A percentile compares a stretch with the other conserved stretches of the same genome.
phyloP scores from a whole-genome alignment of 345 rosid species.

The Arabidopsis thaliana region TAIR10.1 NC_003070.9:19781001-19781500 shows the following conservation, averaged over 20 bases:
- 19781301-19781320: not conserved
- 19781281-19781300: not conserved
- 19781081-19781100: no score
- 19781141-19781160: no score
- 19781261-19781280: not conserved
- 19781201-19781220: not conserved
- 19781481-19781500: slow-evolving; percentile 24
- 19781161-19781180: no score
- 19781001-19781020: no score
- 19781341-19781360: not conserved
- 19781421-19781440: not conserved
- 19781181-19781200: not conserved
- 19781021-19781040: no score
- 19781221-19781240: not conserved
- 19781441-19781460: slow-evolving; percentile 37
- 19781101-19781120: no score
- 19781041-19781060: no score
- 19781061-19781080: no score
- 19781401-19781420: slow-evolving; percentile 18
- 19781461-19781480: slow-evolving; percentile 2
- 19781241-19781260: not conserved
- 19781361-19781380: slow-evolving; percentile 25
- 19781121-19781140: no score
- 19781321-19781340: slow-evolving; percentile 1
- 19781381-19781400: not conserved